A percentile compares a stretch with the other conserved stretches of the same genome.
Conservation (phyloP, 192 early-diverging fungal genomes). For the Physocladia obscura region DNA sequence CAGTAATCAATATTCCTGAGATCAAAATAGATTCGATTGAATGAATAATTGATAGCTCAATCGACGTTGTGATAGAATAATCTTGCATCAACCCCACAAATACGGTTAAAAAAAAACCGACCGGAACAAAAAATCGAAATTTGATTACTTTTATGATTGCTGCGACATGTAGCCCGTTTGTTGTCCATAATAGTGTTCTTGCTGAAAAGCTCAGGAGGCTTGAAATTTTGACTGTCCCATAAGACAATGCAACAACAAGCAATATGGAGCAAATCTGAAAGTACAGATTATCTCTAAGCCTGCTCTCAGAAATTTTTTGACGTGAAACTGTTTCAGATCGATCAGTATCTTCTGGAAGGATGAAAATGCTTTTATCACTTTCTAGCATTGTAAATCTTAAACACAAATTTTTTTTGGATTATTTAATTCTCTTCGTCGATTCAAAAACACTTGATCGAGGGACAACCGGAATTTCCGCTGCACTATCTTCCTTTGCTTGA, state of each 20-base stretch:
- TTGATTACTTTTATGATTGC: background rate
- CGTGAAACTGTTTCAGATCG: no score
- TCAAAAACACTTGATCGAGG: no score
- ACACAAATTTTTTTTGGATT: no score
- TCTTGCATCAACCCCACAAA: background rate
- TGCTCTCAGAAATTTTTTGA: no score
- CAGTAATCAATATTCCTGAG: background rate
- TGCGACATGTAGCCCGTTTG: slow-evolving; percentile 16
- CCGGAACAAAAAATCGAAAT: background rate
- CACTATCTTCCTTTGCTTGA: no score
- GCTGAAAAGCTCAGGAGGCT: background rate
- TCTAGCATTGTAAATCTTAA: no score
- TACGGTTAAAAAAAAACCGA: background rate
- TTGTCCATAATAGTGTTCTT: background rate
- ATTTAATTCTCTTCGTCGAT: no score
- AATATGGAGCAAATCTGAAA: background rate
- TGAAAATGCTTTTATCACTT: no score
- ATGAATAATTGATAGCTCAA: background rate
- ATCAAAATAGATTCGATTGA: background rate
- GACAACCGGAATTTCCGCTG: no score
- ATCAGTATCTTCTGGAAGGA: no score
- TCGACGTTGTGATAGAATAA: background rate
- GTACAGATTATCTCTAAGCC: no score
- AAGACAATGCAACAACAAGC: background rate
- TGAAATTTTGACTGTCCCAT: background rate